Percentiles rank a stretch among this genome's conserved stretches.
Evolutionary conservation across 2,329 filamentous ascomycete species (phyloP).

Genomic region (Aspergillus fumigatus): DNA sequence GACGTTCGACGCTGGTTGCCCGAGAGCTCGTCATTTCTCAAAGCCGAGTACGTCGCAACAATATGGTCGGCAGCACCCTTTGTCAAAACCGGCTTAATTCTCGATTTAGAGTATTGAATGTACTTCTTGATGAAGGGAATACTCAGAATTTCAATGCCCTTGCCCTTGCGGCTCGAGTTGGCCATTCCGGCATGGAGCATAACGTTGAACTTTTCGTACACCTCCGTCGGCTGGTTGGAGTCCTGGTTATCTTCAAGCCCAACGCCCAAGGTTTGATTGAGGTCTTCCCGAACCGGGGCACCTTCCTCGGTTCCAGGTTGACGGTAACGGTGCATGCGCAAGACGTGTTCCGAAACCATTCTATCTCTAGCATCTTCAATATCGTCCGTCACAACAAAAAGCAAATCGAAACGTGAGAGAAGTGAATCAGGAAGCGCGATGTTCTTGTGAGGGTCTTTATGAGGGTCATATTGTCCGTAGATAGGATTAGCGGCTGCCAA

Average conservation of each 20-base stretch:
- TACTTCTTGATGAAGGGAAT: constrained; percentile 99
- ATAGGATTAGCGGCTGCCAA: constrained; percentile 96
- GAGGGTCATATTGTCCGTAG: constrained; percentile 95
- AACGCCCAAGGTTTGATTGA: constrained; percentile 78
- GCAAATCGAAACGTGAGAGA: constrained; percentile 93
- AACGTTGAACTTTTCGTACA: constrained; percentile 93
- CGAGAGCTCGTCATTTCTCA: constrained; percentile 93
- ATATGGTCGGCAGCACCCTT: constrained; percentile 91
- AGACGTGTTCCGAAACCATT: constrained; percentile 89
- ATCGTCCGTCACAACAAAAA: constrained; percentile 97
- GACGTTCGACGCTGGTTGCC: constrained; percentile 90
- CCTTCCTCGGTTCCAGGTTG: constrained; percentile 91
- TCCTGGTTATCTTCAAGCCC: constrained; percentile 73
- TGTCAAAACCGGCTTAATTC: constrained; percentile 84
- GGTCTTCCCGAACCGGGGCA: constrained; percentile 84
- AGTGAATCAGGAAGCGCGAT: constrained; percentile 95
- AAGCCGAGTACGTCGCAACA: constrained; percentile 80
- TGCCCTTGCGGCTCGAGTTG: constrained; percentile 66
- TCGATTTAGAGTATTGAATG: constrained; percentile 93
- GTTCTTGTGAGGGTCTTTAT: constrained; percentile 98
- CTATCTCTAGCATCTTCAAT: constrained; percentile 92
- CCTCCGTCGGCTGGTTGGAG: constrained; percentile 71
- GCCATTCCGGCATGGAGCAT: constrained; percentile 94
- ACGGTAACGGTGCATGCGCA: constrained; percentile 95
- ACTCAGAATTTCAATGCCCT: constrained; percentile 81